A percentile compares a stretch with the other conserved stretches of the same genome.
Conservation (phyloP, 2,329 filamentous ascomycete genomes). For the Apiospora hydei region DNA sequence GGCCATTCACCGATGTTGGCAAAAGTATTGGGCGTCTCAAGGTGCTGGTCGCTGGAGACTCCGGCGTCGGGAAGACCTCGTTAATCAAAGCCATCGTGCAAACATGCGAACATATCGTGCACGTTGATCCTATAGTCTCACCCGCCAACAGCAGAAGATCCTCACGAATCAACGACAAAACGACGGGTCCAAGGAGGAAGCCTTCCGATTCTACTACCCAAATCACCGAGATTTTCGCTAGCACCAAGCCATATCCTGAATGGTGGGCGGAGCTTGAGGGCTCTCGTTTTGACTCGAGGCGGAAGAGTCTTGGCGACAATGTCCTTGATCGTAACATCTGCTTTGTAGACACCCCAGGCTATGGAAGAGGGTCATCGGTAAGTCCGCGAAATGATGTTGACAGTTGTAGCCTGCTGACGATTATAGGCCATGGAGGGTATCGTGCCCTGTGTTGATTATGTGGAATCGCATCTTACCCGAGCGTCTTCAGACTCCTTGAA, state of each 20-base stretch:
- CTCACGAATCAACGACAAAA: conserved; percentile 27
- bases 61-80: conserved; percentile 86
- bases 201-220: conserved; percentile 44
- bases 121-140: conserved; percentile 74
- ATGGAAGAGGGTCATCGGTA: conserved; percentile 60
- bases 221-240: conserved; percentile 76
- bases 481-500: conserved; percentile 69
- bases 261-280: conserved; percentile 89
- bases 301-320: conserved; percentile 76
- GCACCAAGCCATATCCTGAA: conserved; percentile 82
- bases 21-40: conserved; percentile 86
- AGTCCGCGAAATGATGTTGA: not conserved
- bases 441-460: conserved; percentile 70
- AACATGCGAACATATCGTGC: conserved; percentile 88
- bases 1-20: conserved; percentile 89
- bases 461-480: conserved; percentile 73
- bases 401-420: conserved; percentile 29
- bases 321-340: conserved; percentile 91
- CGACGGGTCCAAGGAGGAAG: conserved; percentile 31
- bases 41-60: conserved; percentile 82
- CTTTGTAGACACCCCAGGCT: conserved; percentile 86
- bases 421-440: conserved; percentile 58
- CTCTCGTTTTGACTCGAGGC: conserved; percentile 62
- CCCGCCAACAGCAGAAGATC: conserved; percentile 31
- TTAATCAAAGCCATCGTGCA: conserved; percentile 90